Evolutionary conservation across 179 eudicot species (phyloP).

Genomic region (Spergularia azorica): DNA sequence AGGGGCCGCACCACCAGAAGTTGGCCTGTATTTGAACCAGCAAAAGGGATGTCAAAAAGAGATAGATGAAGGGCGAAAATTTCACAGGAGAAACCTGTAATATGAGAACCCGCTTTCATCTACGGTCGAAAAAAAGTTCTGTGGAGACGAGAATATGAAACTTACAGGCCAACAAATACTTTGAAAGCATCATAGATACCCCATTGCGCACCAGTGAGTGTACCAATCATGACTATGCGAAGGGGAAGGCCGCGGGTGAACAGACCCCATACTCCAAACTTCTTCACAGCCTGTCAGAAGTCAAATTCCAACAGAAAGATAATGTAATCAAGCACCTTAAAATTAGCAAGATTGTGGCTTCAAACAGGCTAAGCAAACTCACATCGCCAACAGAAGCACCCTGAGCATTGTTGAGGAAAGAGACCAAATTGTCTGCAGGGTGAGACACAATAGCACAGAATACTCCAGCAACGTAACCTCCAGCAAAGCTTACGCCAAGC

Average conservation of each 20-base stretch:
- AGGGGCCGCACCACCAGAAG: slow-evolving; percentile 36
- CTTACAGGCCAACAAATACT: slow-evolving; percentile 89
- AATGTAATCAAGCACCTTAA: neutral
- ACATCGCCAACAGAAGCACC: slow-evolving; percentile 89
- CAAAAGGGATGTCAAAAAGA: neutral
- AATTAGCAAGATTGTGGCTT: neutral
- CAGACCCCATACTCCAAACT: slow-evolving; percentile 66
- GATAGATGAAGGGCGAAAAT: neutral
- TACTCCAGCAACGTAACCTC: slow-evolving; percentile 82
- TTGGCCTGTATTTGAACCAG: slow-evolving; percentile 29
- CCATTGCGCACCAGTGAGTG: slow-evolving; percentile 91
- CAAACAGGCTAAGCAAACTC: slow-evolving; percentile 22
- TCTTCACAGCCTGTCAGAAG: slow-evolving; percentile 72
- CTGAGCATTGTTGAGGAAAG: slow-evolving; percentile 84
- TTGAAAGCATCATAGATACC: slow-evolving; percentile 82
- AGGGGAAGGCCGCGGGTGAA: slow-evolving; percentile 90
- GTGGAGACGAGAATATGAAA: slow-evolving; percentile 19
- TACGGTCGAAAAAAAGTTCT: neutral
- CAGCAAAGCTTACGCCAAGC: slow-evolving; percentile 82
- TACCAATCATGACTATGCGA: slow-evolving; percentile 91
- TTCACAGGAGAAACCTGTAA: neutral
- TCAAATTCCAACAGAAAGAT: neutral
- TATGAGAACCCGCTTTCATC: neutral
- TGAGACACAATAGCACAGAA: slow-evolving; percentile 82
- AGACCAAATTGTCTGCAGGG: slow-evolving; percentile 92